These are phyloP conservation scores for Rehmannia glutinosa DNA, from an alignment of 257 asterid species.

Conservation along the genomic window DNA sequence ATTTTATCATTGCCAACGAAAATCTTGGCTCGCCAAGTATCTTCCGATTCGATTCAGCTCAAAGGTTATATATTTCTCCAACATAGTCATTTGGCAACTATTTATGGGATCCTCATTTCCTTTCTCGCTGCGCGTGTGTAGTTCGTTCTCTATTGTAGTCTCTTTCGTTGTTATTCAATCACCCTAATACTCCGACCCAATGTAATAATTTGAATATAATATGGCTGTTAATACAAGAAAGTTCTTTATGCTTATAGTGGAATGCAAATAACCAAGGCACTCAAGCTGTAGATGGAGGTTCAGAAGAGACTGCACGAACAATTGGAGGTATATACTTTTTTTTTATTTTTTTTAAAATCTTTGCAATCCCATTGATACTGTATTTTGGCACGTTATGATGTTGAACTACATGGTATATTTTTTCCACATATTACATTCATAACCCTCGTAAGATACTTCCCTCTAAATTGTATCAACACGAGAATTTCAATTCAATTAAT, in stretches of 20 bases:
- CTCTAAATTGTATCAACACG: background rate
- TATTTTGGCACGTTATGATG: background rate
- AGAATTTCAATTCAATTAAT: background rate
- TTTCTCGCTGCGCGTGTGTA: background rate
- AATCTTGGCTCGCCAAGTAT: slow-evolving; percentile 94
- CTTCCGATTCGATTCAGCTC: slow-evolving; percentile 70
- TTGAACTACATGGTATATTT: background rate
- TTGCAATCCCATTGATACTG: background rate
- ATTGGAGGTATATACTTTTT: slow-evolving; percentile 56
- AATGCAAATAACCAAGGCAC: slow-evolving; percentile 89
- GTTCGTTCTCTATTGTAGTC: background rate
- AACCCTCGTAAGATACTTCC: background rate
- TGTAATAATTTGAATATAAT: background rate
- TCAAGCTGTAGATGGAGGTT: slow-evolving; percentile 98
- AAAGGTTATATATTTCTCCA: slow-evolving; percentile 31
- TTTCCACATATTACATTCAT: background rate
- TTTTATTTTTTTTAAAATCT: background rate
- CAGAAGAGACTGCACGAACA: slow-evolving; percentile 96
- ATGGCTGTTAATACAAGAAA: background rate
- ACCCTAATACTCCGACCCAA: background rate
- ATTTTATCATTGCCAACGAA: slow-evolving; percentile 38
- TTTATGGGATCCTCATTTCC: background rate
- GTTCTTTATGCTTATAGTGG: slow-evolving; percentile 37
- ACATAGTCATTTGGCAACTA: background rate
- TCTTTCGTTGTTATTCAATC: background rate